These are phyloP conservation scores for Wickerhamomyces bisporus DNA, from an alignment of 805 yeast species.

Conservation along the genomic window DNA sequence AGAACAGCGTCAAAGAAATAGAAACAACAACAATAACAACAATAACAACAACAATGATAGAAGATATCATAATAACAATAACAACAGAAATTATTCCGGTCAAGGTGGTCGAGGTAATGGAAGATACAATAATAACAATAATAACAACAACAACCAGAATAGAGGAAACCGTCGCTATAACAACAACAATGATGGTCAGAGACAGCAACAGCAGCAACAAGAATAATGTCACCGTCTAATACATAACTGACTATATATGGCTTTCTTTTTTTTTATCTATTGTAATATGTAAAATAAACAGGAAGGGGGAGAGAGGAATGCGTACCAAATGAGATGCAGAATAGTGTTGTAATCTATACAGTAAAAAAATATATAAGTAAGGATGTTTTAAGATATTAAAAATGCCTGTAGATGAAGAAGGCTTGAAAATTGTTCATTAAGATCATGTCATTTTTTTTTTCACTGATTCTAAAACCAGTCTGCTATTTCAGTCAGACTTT, in stretches of 20 bases:
- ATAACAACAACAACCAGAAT: conserved; percentile 20
- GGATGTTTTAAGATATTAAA: too few relatives aligned
- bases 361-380: too few relatives aligned
- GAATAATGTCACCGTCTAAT: conserved; percentile 1
- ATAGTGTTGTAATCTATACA: too few relatives aligned
- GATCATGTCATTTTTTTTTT: too few relatives aligned
- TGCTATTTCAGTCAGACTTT: conserved; percentile 47
- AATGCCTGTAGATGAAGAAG: too few relatives aligned
- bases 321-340: too few relatives aligned
- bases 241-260: too few relatives aligned
- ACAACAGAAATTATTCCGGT: conserved; percentile 28
- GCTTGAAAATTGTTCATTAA: too few relatives aligned
- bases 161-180: conserved; percentile 7
- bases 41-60: conserved; percentile 25
- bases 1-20: conserved; percentile 39
- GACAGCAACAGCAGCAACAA: conserved; percentile 5
- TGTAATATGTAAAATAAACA: neutral
- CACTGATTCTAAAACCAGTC: too few relatives aligned
- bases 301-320: too few relatives aligned
- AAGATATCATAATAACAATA: conserved; percentile 26
- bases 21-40: conserved; percentile 39
- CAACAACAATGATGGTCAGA: conserved; percentile 5
- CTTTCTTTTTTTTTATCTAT: neutral
- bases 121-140: conserved; percentile 15
- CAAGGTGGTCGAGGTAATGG: conserved; percentile 21